Evolutionary conservation across 2,329 filamentous ascomycete genomes (phyloP), one percentile per base, ranked within the genome.

Genomic region (Diatrype stigma): DNA sequence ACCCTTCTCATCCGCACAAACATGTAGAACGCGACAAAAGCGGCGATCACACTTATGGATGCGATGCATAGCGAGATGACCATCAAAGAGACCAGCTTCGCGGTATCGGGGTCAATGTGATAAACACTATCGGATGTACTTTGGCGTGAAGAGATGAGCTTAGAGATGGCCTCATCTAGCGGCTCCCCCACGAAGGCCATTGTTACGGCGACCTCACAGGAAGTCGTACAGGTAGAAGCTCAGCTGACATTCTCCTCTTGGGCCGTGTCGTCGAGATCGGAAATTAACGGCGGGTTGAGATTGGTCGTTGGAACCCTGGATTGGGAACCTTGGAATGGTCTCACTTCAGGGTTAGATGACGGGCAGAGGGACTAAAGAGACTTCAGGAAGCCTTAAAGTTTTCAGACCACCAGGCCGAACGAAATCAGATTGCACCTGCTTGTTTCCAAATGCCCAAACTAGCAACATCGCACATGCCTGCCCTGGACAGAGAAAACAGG

Each of bases 1-100:
- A 79, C 84, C 61, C 86, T 79, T 57, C 82, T 78, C 85, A 91
- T 91, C 55, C 82, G 78, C 51, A 81, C 72, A 63, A 92, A 90
- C 84, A 85, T 90, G 69, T 86, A 87, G 38, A 86, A 77, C 2
- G 83, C 77, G 28, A 80, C 63, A 6, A 82, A 59, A 0, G 78
- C 79, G 11, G 80, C 74, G 3, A 77, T 48, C 30, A 89, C 70
- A 59, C 85, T 89, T 56, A 83, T 52, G 1, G 72, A 68, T 3
- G 75, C 70, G 22, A 73, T 62, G 3, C 66, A 59, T 17, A 84
- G 59, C 1, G 77, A 69, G 8, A 77, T 60, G 51, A 68, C 70
- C 37, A 69, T 65, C 47, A 75, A 59, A 10, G 65, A 52, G 30
- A 60, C 23, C 32, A 58, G 53, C 40, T 60, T 45, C 14, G 54